Percentiles rank a stretch among this genome's conserved stretches.
phyloP scores from a whole-genome alignment of 805 yeast species.

The Candida gorgasii region DNA sequence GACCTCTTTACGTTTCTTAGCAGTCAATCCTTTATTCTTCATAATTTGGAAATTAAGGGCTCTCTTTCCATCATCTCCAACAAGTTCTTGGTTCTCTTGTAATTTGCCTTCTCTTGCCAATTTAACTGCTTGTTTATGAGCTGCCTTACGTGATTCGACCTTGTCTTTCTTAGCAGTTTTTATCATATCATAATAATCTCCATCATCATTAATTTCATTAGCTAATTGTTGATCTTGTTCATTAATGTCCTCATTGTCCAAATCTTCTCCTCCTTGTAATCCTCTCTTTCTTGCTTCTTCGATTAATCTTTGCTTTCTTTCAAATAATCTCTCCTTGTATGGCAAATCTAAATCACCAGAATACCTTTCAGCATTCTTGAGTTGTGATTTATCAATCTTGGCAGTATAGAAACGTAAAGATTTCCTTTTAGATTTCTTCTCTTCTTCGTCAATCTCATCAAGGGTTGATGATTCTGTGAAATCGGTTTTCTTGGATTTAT shows the following conservation, averaged over 20 bases:
- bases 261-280: slow-evolving; percentile 44
- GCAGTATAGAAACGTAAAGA: slow-evolving; percentile 94
- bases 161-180: slow-evolving; percentile 48
- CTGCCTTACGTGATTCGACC: slow-evolving; percentile 55
- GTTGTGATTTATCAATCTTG: slow-evolving; percentile 83
- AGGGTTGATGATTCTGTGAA: slow-evolving; percentile 64
- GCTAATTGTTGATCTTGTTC: slow-evolving; percentile 49
- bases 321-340: slow-evolving; percentile 84
- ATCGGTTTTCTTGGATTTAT: slow-evolving; percentile 41
- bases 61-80: slow-evolving; percentile 85
- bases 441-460: slow-evolving; percentile 84
- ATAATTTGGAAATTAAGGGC: slow-evolving; percentile 92
- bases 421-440: slow-evolving; percentile 75
- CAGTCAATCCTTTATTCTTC: slow-evolving; percentile 95
- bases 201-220: slow-evolving; percentile 47
- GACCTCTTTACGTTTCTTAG: slow-evolving; percentile 88
- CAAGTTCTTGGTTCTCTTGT: slow-evolving; percentile 64
- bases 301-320: slow-evolving; percentile 81
- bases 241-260: slow-evolving; percentile 51
- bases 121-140: slow-evolving; percentile 67
- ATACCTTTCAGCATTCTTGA: slow-evolving; percentile 44
- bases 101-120: slow-evolving; percentile 87
- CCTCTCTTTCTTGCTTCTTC: slow-evolving; percentile 92
- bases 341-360: slow-evolving; percentile 93
- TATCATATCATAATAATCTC: slow-evolving; percentile 59